Percentiles rank a stretch among this genome's conserved stretches.
Evolutionary conservation across 1,139 yeast species (phyloP).

Genomic region (Geotrichum australiense): DNA sequence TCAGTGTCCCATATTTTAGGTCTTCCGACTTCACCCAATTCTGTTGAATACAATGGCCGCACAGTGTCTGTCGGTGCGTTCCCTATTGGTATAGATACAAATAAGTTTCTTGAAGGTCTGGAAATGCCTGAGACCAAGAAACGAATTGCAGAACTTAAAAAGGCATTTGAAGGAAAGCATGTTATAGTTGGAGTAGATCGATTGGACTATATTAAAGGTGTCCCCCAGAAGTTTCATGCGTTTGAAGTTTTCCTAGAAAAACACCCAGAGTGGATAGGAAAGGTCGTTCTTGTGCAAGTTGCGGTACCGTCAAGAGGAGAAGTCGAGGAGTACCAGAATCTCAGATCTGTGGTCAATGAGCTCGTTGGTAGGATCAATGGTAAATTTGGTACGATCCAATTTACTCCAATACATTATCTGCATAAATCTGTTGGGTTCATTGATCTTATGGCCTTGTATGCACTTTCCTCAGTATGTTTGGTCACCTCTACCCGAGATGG

Average conservation of each 20-base stretch:
- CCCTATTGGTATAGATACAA: slow-evolving; percentile 97
- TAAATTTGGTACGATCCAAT: slow-evolving; percentile 91
- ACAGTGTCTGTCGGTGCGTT: slow-evolving; percentile 88
- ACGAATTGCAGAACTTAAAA: slow-evolving; percentile 56
- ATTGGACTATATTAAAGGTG: slow-evolving; percentile 93
- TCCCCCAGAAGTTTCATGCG: slow-evolving; percentile 93
- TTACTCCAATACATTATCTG: slow-evolving; percentile 94
- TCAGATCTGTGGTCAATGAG: slow-evolving; percentile 91
- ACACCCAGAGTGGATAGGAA: slow-evolving; percentile 98
- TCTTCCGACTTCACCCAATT: slow-evolving; percentile 83
- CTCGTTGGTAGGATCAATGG: slow-evolving; percentile 96
- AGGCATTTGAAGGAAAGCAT: slow-evolving; percentile 63
- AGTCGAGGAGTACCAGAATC: slow-evolving; percentile 93
- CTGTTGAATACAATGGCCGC: slow-evolving; percentile 71
- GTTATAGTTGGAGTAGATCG: slow-evolving; percentile 95
- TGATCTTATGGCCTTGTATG: slow-evolving; percentile 82
- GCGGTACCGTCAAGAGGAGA: slow-evolving; percentile 98
- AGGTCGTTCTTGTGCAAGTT: slow-evolving; percentile 89
- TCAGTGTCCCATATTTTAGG: slow-evolving; percentile 83
- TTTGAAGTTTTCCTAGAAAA: slow-evolving; percentile 85
- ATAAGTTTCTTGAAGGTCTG: slow-evolving; percentile 77
- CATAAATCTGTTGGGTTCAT: slow-evolving; percentile 88
- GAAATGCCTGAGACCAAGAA: slow-evolving; percentile 53
- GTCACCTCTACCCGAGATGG: slow-evolving; percentile 97
- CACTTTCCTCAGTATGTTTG: slow-evolving; percentile 81